Evolutionary conservation across 495 filamentous ascomycete species (phyloP).

Genomic region (Xylona heveae): DNA sequence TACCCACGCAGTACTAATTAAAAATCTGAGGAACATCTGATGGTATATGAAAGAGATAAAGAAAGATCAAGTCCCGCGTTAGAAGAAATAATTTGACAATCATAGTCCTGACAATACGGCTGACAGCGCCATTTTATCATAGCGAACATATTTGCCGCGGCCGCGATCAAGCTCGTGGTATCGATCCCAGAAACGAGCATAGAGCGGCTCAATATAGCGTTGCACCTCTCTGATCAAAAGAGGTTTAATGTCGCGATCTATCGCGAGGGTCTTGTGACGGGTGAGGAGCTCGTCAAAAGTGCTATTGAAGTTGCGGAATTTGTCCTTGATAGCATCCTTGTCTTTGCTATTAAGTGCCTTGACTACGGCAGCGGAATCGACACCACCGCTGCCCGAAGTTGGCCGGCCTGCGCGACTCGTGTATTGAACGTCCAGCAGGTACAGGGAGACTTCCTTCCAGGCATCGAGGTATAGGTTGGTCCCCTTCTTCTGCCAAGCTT

Average conservation of each 20-base stretch:
- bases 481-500: conserved; percentile 71
- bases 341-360: conserved; percentile 71
- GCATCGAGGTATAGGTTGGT: conserved; percentile 64
- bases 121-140: conserved; percentile 44
- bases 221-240: conserved; percentile 66
- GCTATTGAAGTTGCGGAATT: conserved; percentile 79
- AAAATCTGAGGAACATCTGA: too few relatives aligned
- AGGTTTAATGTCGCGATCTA: conserved; percentile 66
- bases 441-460: conserved; percentile 70
- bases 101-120: too few relatives aligned
- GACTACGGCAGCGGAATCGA: conserved; percentile 61
- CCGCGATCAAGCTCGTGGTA: conserved; percentile 97
- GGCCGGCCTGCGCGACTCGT: conserved; percentile 53
- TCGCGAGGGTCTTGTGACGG: conserved; percentile 59
- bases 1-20: too few relatives aligned
- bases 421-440: conserved; percentile 80
- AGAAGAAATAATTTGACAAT: background rate
- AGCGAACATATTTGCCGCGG: conserved; percentile 92
- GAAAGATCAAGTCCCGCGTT: background rate
- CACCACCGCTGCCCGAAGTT: conserved; percentile 38
- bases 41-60: background rate
- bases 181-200: conserved; percentile 86
- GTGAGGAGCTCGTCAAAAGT: conserved; percentile 73
- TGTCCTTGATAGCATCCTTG: conserved; percentile 87
- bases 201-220: conserved; percentile 79